Conservation (phyloP, 371 early-diverging fungal genomes). For the Mortierella sp. region DNA sequence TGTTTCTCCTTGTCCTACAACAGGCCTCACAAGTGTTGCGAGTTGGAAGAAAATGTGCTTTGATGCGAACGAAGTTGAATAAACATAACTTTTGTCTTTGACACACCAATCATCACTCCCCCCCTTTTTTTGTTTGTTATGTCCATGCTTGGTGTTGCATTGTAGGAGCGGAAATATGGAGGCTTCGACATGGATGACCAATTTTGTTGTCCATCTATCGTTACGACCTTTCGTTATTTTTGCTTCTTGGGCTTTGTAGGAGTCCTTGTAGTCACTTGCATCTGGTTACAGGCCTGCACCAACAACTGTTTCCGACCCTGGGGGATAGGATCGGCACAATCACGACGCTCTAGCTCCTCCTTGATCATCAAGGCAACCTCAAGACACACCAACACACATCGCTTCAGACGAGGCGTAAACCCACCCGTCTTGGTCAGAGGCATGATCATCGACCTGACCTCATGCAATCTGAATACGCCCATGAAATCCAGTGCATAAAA, state of each 20-base stretch:
- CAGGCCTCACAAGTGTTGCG: constrained; percentile 52
- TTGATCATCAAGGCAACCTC: constrained; percentile 8
- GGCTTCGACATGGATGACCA: too few relatives aligned
- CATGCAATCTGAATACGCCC: background rate
- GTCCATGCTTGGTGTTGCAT: background rate
- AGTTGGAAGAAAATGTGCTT: constrained; percentile 35
- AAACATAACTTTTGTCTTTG: constrained; percentile 20
- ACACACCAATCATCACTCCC: background rate
- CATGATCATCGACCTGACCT: constrained; percentile 5
- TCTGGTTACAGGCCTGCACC: constrained; percentile 8
- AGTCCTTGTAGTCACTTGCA: constrained; percentile 1
- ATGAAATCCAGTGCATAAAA: constrained; percentile 10
- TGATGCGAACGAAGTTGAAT: constrained; percentile 11
- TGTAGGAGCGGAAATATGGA: too few relatives aligned
- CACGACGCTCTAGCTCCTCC: background rate
- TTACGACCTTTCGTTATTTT: background rate
- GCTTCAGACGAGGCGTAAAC: background rate
- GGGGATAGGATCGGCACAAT: background rate
- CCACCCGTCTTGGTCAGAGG: background rate
- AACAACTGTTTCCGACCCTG: background rate
- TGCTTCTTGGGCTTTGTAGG: constrained; percentile 11
- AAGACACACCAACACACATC: background rate
- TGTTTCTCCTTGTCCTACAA: constrained; percentile 11
- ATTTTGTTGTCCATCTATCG: constrained; percentile 69
- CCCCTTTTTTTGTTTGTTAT: background rate